phyloP scores from a whole-genome alignment of 208 protist species.

The Trypanosoma grayi region DNA sequence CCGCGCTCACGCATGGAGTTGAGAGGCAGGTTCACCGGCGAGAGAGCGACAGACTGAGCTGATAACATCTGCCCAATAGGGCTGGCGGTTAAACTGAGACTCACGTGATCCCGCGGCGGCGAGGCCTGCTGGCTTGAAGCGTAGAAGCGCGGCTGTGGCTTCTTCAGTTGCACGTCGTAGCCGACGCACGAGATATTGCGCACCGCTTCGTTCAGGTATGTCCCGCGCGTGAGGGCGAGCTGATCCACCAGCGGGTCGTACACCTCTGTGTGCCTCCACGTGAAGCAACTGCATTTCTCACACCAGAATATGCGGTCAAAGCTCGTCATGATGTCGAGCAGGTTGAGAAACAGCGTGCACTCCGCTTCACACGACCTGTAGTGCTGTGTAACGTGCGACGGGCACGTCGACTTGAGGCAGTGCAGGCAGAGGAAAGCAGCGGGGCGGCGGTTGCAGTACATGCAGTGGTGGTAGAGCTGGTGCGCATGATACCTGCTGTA shows the following conservation, averaged over 20 bases:
- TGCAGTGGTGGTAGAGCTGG: constrained; percentile 57
- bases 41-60: not conserved
- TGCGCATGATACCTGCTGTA: constrained; percentile 59
- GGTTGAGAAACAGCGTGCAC: constrained; percentile 71
- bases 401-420: constrained; percentile 61
- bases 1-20: not conserved
- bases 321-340: constrained; percentile 76
- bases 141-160: not conserved
- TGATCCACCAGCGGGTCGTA: constrained; percentile 79
- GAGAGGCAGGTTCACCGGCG: not conserved
- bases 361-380: constrained; percentile 27
- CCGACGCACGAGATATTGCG: constrained; percentile 71
- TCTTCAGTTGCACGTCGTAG: constrained; percentile 44
- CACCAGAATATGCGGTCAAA: constrained; percentile 83
- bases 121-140: constrained; percentile 2
- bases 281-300: constrained; percentile 67
- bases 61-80: not conserved
- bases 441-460: constrained; percentile 52
- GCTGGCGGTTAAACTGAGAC: not conserved
- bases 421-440: constrained; percentile 69
- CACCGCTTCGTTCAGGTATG: constrained; percentile 43
- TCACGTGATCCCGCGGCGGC: not conserved
- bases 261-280: constrained; percentile 71
- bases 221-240: constrained; percentile 59
- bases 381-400: constrained; percentile 64